Conservation (phyloP, 164 flowering plant genomes). For the Protea cynaroides region DNA sequence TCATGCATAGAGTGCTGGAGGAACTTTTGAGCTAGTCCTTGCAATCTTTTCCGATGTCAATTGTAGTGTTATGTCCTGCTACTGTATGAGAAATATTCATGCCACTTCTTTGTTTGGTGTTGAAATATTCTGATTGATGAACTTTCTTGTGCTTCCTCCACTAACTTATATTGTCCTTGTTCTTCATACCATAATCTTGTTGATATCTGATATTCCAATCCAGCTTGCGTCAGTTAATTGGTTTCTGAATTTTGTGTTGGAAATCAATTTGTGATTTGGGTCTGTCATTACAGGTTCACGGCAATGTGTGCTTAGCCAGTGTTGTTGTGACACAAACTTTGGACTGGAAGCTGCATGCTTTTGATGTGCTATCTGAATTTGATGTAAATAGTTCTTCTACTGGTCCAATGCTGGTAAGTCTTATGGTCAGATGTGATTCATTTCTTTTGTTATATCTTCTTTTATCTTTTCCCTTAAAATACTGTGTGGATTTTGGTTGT, state of each 20-base stretch:
- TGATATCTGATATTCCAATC: too few species aligned
- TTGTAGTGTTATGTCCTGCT: too few species aligned
- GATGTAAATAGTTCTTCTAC: slow-evolving; percentile 70
- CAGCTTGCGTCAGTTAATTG: neutral
- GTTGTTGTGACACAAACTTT: slow-evolving; percentile 93
- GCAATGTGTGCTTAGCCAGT: slow-evolving; percentile 91
- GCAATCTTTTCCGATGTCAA: too few species aligned
- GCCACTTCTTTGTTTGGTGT: too few species aligned
- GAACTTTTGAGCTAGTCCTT: too few species aligned
- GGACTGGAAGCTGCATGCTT: slow-evolving; percentile 99
- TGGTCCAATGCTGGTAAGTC: slow-evolving; percentile 88
- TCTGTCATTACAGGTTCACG: slow-evolving; percentile 63
- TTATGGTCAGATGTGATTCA: neutral
- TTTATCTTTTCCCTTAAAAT: neutral
- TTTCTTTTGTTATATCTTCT: neutral
- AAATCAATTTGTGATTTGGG: slow-evolving; percentile 5
- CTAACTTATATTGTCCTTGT: neutral
- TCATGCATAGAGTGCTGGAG: too few species aligned
- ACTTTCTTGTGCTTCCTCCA: too few species aligned
- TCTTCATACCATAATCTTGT: neutral
- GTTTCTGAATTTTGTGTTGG: neutral
- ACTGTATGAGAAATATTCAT: too few species aligned
- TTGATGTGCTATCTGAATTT: slow-evolving; percentile 96
- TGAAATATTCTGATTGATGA: too few species aligned
- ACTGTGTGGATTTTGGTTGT: too few species aligned